Base-by-base conservation (phyloP, 805 yeast species). In the Torulaspora quercuum region DNA sequence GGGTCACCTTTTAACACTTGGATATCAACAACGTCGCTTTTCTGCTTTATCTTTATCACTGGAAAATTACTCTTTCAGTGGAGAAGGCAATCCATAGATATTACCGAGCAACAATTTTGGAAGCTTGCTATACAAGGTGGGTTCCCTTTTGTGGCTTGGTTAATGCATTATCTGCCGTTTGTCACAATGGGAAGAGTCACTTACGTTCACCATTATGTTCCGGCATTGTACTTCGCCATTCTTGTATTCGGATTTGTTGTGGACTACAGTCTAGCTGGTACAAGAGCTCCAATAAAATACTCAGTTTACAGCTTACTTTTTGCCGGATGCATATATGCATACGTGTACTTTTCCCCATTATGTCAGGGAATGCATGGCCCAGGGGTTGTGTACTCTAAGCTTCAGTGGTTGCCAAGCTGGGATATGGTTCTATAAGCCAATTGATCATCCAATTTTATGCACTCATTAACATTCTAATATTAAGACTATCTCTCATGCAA, bases 131-230 rank as follows among this genome's bases (percentile, higher is more conserved):
- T 76, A 64, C 83, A 84, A 25, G 95, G 95, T 37, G 54, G 83
- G 21, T 77, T 84, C 51, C 96, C 97, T 16, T 82, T 89, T 67
- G 55, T 85, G 26, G 95, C 95, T 7, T 90, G 97, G 97, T 75
- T 79, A 34, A 70, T 88, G 59, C 97, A 90, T 63, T 90, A 70
- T 63, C 59, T 82, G 55, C 97, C 98, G 20, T 90, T 90, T 63
- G 76, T 84, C 22, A 68, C 88, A 46, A 90, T 90, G 98, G 87
- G 95, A 13, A 84, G 98, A 69, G 97, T 92, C 45, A 88, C 95
- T 2, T 90, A 92, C 59, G 94, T 90, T 24, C 98, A 90, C 63
- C 98, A 90, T 64, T 90, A 90, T 63, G 76, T 89, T 52, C 98
- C 98, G 13, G 96, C 97, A 1, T 73, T 89, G 48, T 90, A 85